These are phyloP conservation scores for Xylaria longipes DNA, from an alignment of 495 filamentous ascomycete genomes.

Conservation along the genomic window DNA sequence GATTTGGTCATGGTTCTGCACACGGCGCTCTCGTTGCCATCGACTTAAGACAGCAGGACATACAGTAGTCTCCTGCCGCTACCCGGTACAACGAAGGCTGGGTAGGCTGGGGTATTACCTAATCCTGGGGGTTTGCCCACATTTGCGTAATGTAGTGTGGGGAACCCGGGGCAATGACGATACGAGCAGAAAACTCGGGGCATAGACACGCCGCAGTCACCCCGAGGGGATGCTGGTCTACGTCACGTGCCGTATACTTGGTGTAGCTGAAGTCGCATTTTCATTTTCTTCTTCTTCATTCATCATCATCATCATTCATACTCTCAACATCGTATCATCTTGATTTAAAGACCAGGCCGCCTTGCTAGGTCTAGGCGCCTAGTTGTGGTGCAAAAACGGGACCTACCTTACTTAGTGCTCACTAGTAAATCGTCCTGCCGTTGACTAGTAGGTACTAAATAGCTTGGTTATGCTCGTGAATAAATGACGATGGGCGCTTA, in stretches of 20 bases:
- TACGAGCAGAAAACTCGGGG: not conserved
- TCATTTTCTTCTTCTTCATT: not conserved
- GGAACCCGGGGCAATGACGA: conserved; percentile 1
- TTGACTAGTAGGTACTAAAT: not conserved
- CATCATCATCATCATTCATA: not conserved
- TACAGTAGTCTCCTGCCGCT: not conserved
- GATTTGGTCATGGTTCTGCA: conserved; percentile 8
- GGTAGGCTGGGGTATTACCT: conserved; percentile 10
- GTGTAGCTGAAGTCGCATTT: not conserved
- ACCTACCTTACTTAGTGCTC: not conserved
- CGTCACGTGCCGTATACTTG: not conserved
- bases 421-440: not conserved
- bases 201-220: conserved; percentile 8
- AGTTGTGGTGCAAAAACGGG: too few relatives aligned
- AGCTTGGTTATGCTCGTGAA: not conserved
- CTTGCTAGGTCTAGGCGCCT: not conserved
- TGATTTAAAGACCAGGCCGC: not conserved
- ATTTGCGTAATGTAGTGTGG: conserved; percentile 3
- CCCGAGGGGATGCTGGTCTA: not conserved
- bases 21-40: too few relatives aligned
- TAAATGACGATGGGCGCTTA: not conserved
- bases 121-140: not conserved
- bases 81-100: not conserved
- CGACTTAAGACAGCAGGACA: too few relatives aligned
- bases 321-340: not conserved